Conservation (phyloP, 2,329 filamentous ascomycete species). For the Cyanodermella asteris region DNA sequence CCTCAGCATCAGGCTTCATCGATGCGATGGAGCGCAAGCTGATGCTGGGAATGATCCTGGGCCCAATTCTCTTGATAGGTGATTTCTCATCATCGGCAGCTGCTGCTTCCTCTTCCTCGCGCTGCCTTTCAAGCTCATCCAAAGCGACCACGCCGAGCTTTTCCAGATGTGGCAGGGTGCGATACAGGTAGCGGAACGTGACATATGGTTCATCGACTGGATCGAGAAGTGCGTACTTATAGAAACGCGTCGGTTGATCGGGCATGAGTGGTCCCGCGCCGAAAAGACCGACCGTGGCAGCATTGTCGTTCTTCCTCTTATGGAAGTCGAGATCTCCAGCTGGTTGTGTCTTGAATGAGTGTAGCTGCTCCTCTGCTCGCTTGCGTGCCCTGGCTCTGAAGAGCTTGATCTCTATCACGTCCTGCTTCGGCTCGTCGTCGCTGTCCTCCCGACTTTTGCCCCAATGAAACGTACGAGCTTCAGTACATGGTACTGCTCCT, state of each 20-base stretch:
- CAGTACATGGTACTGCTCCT: neutral
- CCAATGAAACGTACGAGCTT: conserved; percentile 10
- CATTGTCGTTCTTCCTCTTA: neutral
- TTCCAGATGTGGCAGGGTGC: too few relatives aligned
- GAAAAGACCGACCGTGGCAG: conserved; percentile 15
- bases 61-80: too few relatives aligned
- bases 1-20: too few relatives aligned
- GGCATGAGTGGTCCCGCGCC: conserved; percentile 16
- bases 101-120: too few relatives aligned
- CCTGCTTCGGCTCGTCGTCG: conserved; percentile 8
- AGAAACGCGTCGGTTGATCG: conserved; percentile 21
- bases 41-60: too few relatives aligned
- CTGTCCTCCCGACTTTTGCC: conserved; percentile 12
- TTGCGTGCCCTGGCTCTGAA: conserved; percentile 19
- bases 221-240: conserved; percentile 28
- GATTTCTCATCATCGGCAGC: too few relatives aligned
- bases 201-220: conserved; percentile 25
- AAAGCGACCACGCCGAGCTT: too few relatives aligned
- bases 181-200: conserved; percentile 21
- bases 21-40: too few relatives aligned
- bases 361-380: conserved; percentile 10
- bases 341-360: neutral
- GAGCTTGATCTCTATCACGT: conserved; percentile 20
- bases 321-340: neutral
- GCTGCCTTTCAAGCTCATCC: too few relatives aligned